Evolutionary conservation across 441 rosid genomes (phyloP), one percentile per base, ranked within the genome.

Genomic region (Macaranga tanarius): DNA sequence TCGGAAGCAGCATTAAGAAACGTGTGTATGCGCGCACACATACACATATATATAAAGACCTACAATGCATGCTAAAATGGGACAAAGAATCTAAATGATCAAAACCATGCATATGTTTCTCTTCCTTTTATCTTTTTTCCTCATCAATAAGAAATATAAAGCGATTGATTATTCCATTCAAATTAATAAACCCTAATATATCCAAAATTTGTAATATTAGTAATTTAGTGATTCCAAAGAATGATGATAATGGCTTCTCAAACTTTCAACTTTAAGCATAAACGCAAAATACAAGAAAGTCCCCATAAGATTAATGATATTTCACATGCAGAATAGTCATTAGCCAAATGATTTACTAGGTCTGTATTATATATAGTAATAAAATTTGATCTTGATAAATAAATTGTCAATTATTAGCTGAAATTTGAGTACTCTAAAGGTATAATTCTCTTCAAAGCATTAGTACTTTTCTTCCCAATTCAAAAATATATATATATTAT

Each of bases 241-340:
- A 34, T 51, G 52, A 73, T 12, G 63, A 50, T 16, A 65, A 19
- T 28, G 44, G 31, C 52, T 19, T 40, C 51, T 26, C 16, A 75
- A 55, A 5, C 40, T 67, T 72, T 65, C 65, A 25, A 40, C 68
- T 51, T 63, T 20, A 59, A 54, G 45, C 48, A 66, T 38, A 59
- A 42, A 5, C 45, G 1, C 11, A 42, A 5, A 10, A 26, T 23
- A 65, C 4, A 44, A 28, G 40, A 19, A 56, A 65, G 17, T n/a
- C n/a, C 55, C 16, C 23, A 73, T 64, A 16, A 73, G 38, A 16
- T 56, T 19, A 65, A 9, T 64, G 5, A 54, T 42, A 55, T 11
- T 52, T 65, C 22, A 58, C 10, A n/a, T 5, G 61, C 42, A 13
- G 3, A 51, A 48, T 11, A 61, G 15, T 47, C 51, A 40, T 44